Base-by-base conservation (phyloP, 225 moss, liverwort and hornwort species). In the Pseudisothecium myosuroides region DNA sequence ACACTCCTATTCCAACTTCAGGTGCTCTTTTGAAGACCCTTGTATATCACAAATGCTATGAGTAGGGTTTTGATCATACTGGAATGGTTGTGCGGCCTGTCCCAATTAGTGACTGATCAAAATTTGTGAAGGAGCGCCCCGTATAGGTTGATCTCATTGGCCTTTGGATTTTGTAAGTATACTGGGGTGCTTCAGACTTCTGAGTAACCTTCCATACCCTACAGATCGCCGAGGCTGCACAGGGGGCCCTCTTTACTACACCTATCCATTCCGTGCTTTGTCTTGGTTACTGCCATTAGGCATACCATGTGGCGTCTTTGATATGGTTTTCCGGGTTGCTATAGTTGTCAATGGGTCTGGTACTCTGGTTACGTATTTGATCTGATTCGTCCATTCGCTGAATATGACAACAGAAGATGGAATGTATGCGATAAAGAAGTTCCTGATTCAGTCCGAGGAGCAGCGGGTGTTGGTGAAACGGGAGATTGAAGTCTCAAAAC, bases 381-480 rank as follows among this genome's bases (percentile, higher is more conserved):
- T 77, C 45, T 86, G 52, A 90, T 76, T 74, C 39, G 34, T 85
- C 29, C 88, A 52, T 87, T 72, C 29, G 71, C 45, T 87, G 87
- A 82, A 26, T 74, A 56, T 73, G 92, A 37, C 62, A 50, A 91
- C 96, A 98, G 98, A 92, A 59, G 93, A 95, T 90, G 98, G 97
- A 85, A 88, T 94, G 91, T 98, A 97, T 85, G 98, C 98, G 79
- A 63, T 98, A 90, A 98, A 98, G 94, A 98, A 98, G 88, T 93
- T 98, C 37, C 87, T 98, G 83, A 87, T 98, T 55, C 98, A 98
- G 92, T 96, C 96, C 49, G 95, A 99, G 90, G 98, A 97, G 91
- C 98, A 98, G 92, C 92, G 95, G 73, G 97, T 92, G 81, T 90
- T 95, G 89, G 96, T 97, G 86, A 93, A 92, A 82, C 93, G 94